phyloP scores from a whole-genome alignment of 148 eudicot species.

The Amaranthus hypochondriacus region DNA sequence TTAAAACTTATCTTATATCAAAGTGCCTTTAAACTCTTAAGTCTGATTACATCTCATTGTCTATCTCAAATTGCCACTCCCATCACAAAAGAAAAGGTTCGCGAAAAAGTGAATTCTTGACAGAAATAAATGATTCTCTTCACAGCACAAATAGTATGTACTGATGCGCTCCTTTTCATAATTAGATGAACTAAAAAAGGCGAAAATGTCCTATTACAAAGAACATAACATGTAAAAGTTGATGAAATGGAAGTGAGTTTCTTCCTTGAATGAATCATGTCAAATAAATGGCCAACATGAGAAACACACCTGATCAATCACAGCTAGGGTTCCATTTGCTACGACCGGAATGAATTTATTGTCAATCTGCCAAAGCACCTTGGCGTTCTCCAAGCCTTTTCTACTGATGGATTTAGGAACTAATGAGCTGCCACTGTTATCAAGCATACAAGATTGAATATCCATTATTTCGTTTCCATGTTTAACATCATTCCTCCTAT shows the following conservation, averaged over 20 bases:
- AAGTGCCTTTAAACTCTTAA: too few relatives aligned
- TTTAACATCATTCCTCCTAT: constrained; percentile 22
- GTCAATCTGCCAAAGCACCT: constrained; percentile 84
- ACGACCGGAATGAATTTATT: constrained; percentile 92
- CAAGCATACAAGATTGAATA: constrained; percentile 58
- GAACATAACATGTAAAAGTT: not conserved
- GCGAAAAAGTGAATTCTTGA: too few relatives aligned
- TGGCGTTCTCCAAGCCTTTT: constrained; percentile 53
- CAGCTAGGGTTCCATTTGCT: constrained; percentile 62
- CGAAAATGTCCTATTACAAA: not conserved
- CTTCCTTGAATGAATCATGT: not conserved
- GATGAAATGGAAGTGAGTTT: not conserved
- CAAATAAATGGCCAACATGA: constrained; percentile 18
- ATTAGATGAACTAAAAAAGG: not conserved
- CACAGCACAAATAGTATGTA: too few relatives aligned
- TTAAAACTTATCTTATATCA: too few relatives aligned
- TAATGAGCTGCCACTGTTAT: constrained; percentile 60
- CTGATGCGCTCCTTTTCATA: too few relatives aligned
- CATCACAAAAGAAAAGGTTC: too few relatives aligned
- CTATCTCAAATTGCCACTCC: too few relatives aligned
- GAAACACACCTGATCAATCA: constrained; percentile 80
- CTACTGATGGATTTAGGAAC: constrained; percentile 73
- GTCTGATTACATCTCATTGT: too few relatives aligned
- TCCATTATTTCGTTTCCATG: constrained; percentile 54
- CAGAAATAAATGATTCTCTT: too few relatives aligned